phyloP scores from a whole-genome alignment of 192 early-diverging fungal species.

The Coemansia guatemalensis region DNA sequence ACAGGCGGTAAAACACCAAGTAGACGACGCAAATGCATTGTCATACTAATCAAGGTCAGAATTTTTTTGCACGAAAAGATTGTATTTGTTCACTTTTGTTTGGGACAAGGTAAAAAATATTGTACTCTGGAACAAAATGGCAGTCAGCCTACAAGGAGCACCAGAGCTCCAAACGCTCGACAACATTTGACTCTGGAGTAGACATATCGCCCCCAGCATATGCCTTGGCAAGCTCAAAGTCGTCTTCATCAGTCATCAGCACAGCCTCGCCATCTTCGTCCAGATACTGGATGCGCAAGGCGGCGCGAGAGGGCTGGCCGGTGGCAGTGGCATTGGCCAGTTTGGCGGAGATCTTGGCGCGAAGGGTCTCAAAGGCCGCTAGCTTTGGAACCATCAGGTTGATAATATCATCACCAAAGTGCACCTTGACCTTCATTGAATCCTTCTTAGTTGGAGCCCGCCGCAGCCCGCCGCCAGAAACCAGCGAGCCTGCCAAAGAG shows the following conservation, averaged over 20 bases:
- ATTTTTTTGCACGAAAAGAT: background rate
- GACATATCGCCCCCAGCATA: conserved; percentile 57
- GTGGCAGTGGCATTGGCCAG: conserved; percentile 13
- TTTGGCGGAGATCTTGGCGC: conserved; percentile 36
- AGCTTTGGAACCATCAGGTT: conserved; percentile 47
- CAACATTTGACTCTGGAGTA: conserved; percentile 42
- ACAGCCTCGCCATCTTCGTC: conserved; percentile 86
- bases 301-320: conserved; percentile 12
- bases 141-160: conserved; percentile 20
- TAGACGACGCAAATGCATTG: too few species aligned
- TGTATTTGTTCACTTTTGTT: background rate
- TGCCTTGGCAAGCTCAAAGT: conserved; percentile 73
- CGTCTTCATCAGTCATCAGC: conserved; percentile 89
- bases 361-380: conserved; percentile 41
- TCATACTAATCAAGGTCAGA: too few species aligned
- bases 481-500: conserved; percentile 18
- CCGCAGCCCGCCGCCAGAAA: conserved; percentile 21
- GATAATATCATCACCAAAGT: conserved; percentile 45
- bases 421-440: conserved; percentile 54
- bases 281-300: conserved; percentile 72
- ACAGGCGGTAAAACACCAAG: too few species aligned
- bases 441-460: conserved; percentile 51
- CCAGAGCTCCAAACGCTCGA: conserved; percentile 64
- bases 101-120: background rate
- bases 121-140: background rate